Evolutionary conservation across 768 basidiomycete species (phyloP), one percentile per base, ranked within the genome.

Genomic region (Boletus rubropictus): DNA sequence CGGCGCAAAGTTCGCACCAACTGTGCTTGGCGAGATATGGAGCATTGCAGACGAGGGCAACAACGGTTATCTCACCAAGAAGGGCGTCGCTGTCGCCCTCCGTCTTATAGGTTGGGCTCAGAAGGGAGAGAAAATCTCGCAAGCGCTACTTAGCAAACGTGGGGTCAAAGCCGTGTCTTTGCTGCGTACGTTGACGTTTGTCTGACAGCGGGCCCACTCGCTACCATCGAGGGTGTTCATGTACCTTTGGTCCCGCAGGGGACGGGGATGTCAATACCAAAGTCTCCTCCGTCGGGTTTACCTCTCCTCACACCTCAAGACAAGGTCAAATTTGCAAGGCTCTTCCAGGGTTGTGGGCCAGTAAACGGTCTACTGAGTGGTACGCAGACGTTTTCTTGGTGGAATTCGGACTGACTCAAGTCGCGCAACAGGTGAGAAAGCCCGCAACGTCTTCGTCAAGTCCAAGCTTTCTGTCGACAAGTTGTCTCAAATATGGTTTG

Each of bases 101-200:
- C 77, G 96, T 48, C 75, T 98, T 42, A 91, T 99, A 51, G 92
- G 88, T 4, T 89, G 88, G 75, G 88, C 92, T 3, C 96, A 98
- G 73, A 84, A 84, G 56, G 92, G 84, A 53, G 86, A 87, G 62
- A 76, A 76, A 51, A 64, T 87, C 31, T 73, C 78, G 2, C 71
- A 75, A 25, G 79, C 82, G 38, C 68, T 88, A 43, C 69, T 86
- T 47, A 72, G 69, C 54, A 86, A 84, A 75, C 75, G 94, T 95
- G 60, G 71, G 86, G 65, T 50, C 40, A 18, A 27, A 17, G 3
- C 48, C 45, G 31, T 48, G 29, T 41, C 37, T 31, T 22, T 36
- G 14, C 21, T 24, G 17, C 43, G 14, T 12, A 14, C 4, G 12
- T 51, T 68, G 34, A 68, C 39, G 12, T 36, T 43, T 35, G 38